These are phyloP conservation scores for Phytophthora capsici DNA, from an alignment of 352 stramenopile species.

Conservation along the genomic window DNA sequence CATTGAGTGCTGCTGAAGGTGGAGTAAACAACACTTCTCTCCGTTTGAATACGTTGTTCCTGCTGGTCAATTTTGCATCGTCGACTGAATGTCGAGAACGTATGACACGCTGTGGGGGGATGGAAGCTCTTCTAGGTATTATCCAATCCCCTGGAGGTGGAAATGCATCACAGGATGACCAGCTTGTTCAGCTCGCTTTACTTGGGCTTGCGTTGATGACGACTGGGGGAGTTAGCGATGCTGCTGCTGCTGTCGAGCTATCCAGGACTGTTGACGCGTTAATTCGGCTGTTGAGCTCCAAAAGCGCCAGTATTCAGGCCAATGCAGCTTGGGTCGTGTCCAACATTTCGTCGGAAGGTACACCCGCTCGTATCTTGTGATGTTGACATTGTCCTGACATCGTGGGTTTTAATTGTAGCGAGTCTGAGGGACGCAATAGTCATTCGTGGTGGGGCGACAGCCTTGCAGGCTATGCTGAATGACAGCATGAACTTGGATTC, in stretches of 20 bases:
- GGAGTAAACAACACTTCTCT: constrained; percentile 33
- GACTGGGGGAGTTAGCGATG: constrained; percentile 40
- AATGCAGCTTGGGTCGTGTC: constrained; percentile 83
- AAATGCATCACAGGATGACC: constrained; percentile 47
- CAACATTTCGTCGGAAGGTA: constrained; percentile 74
- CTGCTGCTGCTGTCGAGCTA: constrained; percentile 42
- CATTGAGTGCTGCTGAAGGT: constrained; percentile 7
- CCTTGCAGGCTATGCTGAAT: constrained; percentile 69
- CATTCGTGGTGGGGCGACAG: constrained; percentile 55
- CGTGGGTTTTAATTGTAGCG: constrained; percentile 36
- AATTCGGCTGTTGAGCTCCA: constrained; percentile 54
- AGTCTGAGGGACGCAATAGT: constrained; percentile 59
- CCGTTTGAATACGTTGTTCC: constrained; percentile 61
- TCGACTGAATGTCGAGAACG: constrained; percentile 41
- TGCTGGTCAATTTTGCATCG: constrained; percentile 77
- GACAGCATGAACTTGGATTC: constrained; percentile 40
- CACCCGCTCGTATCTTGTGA: not conserved
- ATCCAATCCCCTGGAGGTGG: constrained; percentile 18
- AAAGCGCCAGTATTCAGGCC: constrained; percentile 62
- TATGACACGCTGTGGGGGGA: constrained; percentile 52
- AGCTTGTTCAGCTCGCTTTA: constrained; percentile 65
- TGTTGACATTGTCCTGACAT: constrained; percentile 1
- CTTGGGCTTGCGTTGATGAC: constrained; percentile 74
- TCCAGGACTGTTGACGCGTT: constrained; percentile 45
- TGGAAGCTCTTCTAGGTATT: constrained; percentile 46